These are phyloP conservation scores for Patellifolia procumbens DNA, from an alignment of 179 eudicot species.

Conservation along the genomic window DNA sequence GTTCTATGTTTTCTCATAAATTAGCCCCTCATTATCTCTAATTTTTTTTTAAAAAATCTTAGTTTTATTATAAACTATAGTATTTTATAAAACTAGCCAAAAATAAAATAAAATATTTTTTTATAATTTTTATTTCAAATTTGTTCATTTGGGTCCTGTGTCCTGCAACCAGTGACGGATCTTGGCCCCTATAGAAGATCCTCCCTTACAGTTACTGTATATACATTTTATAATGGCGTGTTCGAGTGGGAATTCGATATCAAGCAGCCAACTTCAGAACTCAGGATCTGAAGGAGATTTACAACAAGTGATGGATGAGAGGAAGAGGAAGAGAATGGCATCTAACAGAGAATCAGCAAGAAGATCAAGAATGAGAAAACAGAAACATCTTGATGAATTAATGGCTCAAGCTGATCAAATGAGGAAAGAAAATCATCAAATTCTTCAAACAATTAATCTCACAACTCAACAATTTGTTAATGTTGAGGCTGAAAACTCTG, in stretches of 20 bases:
- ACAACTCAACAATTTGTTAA: conserved; percentile 43
- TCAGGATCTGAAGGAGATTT: conserved; percentile 46
- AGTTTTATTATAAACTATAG: not conserved
- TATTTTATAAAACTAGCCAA: not conserved
- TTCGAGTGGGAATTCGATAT: conserved; percentile 45
- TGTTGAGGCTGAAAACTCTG: conserved; percentile 56
- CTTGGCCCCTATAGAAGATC: no score
- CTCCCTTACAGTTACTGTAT: not conserved
- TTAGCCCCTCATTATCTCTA: not conserved
- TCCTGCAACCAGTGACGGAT: conserved; percentile 14
- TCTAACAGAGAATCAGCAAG: conserved; percentile 75
- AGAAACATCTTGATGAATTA: conserved; percentile 59
- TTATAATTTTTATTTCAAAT: not conserved
- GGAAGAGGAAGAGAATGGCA: conserved; percentile 63
- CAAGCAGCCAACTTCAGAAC: conserved; percentile 34
- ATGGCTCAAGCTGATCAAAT: conserved; percentile 38
- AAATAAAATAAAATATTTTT: not conserved
- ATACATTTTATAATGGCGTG: conserved; percentile 38
- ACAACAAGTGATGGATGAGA: conserved; percentile 39
- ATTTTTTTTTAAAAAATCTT: not conserved
- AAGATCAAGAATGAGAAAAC: conserved; percentile 65
- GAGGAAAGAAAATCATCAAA: conserved; percentile 39
- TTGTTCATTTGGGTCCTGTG: conserved; percentile 29
- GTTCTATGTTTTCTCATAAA: conserved; percentile 67
- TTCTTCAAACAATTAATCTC: conserved; percentile 29